A percentile compares a stretch with the other conserved stretches of the same genome.
phyloP scores from a whole-genome alignment of 164 flowering plant genomes.

The Berberis vulgaris region DNA sequence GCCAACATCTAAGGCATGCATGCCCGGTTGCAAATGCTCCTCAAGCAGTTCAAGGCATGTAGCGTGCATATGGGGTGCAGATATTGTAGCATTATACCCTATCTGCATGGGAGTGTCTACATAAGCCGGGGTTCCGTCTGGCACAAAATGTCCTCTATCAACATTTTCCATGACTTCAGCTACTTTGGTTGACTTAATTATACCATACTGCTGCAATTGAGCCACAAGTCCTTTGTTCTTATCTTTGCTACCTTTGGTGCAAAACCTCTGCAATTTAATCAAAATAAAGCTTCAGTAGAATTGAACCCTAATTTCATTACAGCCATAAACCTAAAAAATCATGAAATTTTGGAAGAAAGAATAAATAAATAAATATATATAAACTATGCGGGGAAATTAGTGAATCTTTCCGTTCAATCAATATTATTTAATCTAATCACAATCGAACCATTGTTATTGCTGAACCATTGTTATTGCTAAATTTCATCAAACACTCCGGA shows the following conservation, averaged over 20 bases:
- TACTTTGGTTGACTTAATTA: constrained; percentile 63
- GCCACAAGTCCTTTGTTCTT: constrained; percentile 70
- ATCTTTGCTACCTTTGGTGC: constrained; percentile 30
- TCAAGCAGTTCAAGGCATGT: constrained; percentile 79
- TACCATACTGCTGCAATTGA: constrained; percentile 50
- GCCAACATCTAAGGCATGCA: constrained; percentile 91
- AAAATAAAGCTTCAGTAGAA: neutral
- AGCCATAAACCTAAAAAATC: neutral
- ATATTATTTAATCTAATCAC: too few species aligned
- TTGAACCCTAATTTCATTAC: neutral
- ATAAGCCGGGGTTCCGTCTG: constrained; percentile 56
- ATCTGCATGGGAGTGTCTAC: constrained; percentile 73
- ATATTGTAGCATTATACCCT: constrained; percentile 92
- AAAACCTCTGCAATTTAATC: constrained; percentile 35
- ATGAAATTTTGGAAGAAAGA: neutral
- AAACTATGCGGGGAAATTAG: too few species aligned
- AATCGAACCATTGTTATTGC: too few species aligned
- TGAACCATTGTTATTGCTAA: too few species aligned
- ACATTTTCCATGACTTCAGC: constrained; percentile 76
- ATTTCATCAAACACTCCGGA: too few species aligned
- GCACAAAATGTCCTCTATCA: constrained; percentile 84
- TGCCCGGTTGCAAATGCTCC: constrained; percentile 82
- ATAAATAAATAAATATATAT: neutral
- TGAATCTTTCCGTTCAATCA: too few species aligned
- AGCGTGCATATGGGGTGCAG: constrained; percentile 99